Base-by-base conservation (phyloP, 768 basidiomycete species). In the Russula ochroleuca region DNA sequence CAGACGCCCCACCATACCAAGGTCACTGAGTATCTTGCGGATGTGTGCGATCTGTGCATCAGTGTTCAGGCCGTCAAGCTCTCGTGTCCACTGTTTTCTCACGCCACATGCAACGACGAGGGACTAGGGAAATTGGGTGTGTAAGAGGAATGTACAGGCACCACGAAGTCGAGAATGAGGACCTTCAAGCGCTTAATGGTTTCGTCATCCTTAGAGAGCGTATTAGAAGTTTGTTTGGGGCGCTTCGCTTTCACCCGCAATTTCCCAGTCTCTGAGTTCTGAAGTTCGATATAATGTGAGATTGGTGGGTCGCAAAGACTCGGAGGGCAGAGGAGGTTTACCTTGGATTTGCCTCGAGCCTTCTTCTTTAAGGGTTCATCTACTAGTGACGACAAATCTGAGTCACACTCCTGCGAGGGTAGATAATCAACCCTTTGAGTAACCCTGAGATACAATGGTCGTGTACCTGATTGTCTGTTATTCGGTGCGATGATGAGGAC, bases 1-100 rank as follows among this genome's bases (percentile, higher is more conserved):
- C 70, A 86, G 77, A 25, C 87, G 81, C 1, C 90, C 89, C 0
- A 78, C 82, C 91, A 94, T 95, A 1, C 92, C 92, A 35, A 94
- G 78, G 5, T 86, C 87, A 28, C 77, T 70, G 9, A 94, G 78
- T 14, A 88, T 85, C 62, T 81, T 77, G 61, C 82, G 84, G 38
- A 93, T 78, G 45, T 81, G 84, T 56, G 75, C 75, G 37, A 92
- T 86, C 69, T 92, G 89, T 53, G 85, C 81, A 2, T 78, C 78
- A 0, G 75, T 78, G 48, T 83, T 80, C 43, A 84, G 70, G 60
- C 78, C 85, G 68, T 83, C 75, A 68, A 92, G 87, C 61, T 90
- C 81, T 70, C 83, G 90, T 10, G 81, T 79, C 91, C 91, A 94
- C 7, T 82, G 76, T 72, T 86, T 92, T 62, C 89, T 84, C 19